These are phyloP conservation scores for Ophiosphaerella narmari DNA, from an alignment of 2,329 filamentous ascomycete species.

Conservation along the genomic window DNA sequence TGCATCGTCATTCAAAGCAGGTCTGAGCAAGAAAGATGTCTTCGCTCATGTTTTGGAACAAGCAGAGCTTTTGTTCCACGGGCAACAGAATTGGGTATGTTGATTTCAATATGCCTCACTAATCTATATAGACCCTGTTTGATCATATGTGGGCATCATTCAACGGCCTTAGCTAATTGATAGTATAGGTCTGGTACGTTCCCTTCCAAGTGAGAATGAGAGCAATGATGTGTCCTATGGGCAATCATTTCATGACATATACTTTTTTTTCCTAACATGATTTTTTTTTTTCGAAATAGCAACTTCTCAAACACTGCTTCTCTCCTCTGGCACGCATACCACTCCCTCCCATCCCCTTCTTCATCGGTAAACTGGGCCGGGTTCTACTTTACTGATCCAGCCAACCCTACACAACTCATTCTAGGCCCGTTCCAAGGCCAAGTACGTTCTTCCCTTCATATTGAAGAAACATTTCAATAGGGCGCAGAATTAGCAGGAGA, in stretches of 20 bases:
- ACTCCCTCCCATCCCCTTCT: conserved; percentile 70
- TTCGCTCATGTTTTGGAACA: conserved; percentile 76
- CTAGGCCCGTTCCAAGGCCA: conserved; percentile 77
- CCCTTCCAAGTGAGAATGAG: background rate
- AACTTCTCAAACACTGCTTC: conserved; percentile 78
- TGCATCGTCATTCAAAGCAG: conserved; percentile 71
- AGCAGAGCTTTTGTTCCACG: conserved; percentile 70
- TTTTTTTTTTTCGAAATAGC: conserved; percentile 5
- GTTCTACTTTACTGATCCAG: conserved; percentile 51
- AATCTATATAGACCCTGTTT: too few species aligned
- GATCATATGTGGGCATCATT: background rate
- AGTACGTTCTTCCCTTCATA: background rate
- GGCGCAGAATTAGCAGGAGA: too few species aligned
- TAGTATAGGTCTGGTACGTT: conserved; percentile 9
- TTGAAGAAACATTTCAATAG: too few species aligned
- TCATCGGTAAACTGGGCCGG: conserved; percentile 78
- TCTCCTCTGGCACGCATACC: conserved; percentile 78
- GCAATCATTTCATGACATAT: too few species aligned
- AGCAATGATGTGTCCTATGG: background rate
- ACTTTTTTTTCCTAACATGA: background rate
- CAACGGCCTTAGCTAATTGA: background rate
- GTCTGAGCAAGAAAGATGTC: conserved; percentile 71
- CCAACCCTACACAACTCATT: conserved; percentile 62
- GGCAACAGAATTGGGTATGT: conserved; percentile 77
- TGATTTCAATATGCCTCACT: background rate